Base-by-base conservation (phyloP, 2,329 filamentous ascomycete genomes). In the Drechslerella stenobrocha region DNA sequence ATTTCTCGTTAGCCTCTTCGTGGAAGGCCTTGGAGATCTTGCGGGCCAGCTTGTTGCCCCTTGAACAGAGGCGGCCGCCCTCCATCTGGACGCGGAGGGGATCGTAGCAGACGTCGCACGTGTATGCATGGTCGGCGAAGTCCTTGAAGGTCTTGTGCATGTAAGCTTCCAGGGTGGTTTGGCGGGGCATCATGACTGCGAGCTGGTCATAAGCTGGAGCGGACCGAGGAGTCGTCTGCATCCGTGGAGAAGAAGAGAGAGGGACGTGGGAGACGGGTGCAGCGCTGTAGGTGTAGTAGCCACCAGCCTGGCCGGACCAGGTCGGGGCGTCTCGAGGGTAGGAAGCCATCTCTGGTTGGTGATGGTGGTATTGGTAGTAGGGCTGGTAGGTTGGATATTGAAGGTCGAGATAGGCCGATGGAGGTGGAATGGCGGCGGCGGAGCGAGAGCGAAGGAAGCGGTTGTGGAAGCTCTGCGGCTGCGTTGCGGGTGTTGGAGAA, bases 1-100 rank as follows among this genome's bases (percentile, higher is more conserved):
- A 69, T 51, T 69, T 63, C 6, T 69, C 64, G 42, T 69, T 69
- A 23, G 64, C 64, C 22, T 69, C 57, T 35, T 69, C 64, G 56
- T 57, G 58, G 15, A 69, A 52, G 20, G 64, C 56, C 26, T 61
- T 61, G 23, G 57, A 57, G 18, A 69, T 57, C n/a, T 61, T 69
- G 30, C 52, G 45, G 9, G 64, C 64, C 0, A 69, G 42, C 28
- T 69, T 61, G 52, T 63, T 45, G 37, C 64, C 64, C 40, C 51
- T 57, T 3, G 57, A 26, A 24, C 64, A 69, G 7, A 69, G 56
- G 20, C 63, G 52, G 44, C 56, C 46, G 28, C 58, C 47, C 23
- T 69, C 52, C 3, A 69, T 56, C 18, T 69, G 57, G 13, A 61
- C 58, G 5, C 51, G 42, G 13, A 69, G 57, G 15, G 64, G 64